phyloP scores from a whole-genome alignment of 345 rosid genomes.

The Pugionium cornutum region DNA sequence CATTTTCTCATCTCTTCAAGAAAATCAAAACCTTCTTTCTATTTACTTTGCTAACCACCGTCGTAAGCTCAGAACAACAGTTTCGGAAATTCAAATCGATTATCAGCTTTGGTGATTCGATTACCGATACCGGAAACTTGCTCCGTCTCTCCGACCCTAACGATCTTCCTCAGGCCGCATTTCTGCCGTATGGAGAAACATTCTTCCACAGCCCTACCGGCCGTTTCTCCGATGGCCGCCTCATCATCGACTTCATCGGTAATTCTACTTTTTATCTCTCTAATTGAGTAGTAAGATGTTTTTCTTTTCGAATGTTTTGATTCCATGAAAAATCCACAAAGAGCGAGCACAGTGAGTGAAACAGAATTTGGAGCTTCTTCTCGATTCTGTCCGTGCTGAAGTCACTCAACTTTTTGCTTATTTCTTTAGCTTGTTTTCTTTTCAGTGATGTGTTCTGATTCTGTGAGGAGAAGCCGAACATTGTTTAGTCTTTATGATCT shows the following conservation, averaged over 20 bases:
- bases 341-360: too few relatives aligned
- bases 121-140: constrained; percentile 57
- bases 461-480: neutral
- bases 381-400: neutral
- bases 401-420: neutral
- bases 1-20: neutral
- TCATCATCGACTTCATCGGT: constrained; percentile 61
- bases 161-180: constrained; percentile 29
- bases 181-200: constrained; percentile 51
- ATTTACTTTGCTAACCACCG: constrained; percentile 5
- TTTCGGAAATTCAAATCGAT: constrained; percentile 37
- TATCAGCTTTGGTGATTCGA: constrained; percentile 62
- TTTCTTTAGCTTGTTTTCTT: neutral
- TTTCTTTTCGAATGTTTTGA: too few relatives aligned
- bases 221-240: constrained; percentile 54
- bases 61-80: constrained; percentile 5
- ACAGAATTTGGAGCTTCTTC: neutral
- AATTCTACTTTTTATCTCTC: neutral
- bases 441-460: neutral
- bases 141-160: constrained; percentile 23
- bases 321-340: too few relatives aligned
- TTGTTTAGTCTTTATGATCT: neutral
- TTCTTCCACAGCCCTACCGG: constrained; percentile 54
- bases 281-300: too few relatives aligned
- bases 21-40: constrained; percentile 19